Evolutionary conservation across 345 rosid species (phyloP).

Genomic region (Cochlearia excelsa): DNA sequence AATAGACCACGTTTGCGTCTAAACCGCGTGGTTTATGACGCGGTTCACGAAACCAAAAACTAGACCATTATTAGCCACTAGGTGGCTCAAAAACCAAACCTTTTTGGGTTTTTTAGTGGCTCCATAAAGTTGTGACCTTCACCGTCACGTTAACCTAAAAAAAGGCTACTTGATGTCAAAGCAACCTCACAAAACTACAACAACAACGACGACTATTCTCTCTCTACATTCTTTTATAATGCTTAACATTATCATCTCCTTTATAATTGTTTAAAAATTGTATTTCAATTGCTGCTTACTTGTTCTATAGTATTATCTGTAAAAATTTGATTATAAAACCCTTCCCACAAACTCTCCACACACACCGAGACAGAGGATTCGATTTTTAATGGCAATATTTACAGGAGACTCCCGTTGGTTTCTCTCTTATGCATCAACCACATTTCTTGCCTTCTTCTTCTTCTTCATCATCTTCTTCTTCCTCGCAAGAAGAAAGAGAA

Average conservation of each 20-base stretch:
- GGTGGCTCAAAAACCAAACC: conserved; percentile 14
- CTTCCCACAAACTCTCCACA: conserved; percentile 40
- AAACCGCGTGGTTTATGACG: conserved; percentile 35
- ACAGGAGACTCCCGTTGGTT: conserved; percentile 27
- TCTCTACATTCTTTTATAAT: conserved; percentile 13
- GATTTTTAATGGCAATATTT: conserved; percentile 29
- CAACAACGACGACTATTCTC: conserved; percentile 33
- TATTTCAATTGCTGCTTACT: conserved; percentile 30
- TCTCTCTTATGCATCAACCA: conserved; percentile 23
- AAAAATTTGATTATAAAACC: conserved; percentile 17
- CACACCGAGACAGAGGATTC: conserved; percentile 21
- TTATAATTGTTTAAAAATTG: neutral
- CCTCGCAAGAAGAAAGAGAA: conserved; percentile 18
- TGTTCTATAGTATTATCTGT: conserved; percentile 39
- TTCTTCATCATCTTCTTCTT: conserved; percentile 19
- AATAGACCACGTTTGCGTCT: conserved; percentile 8
- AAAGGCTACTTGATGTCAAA: conserved; percentile 41
- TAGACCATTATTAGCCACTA: conserved; percentile 20
- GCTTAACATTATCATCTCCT: conserved; percentile 28
- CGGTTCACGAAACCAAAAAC: conserved; percentile 29
- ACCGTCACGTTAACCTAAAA: conserved; percentile 32
- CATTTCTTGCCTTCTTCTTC: conserved; percentile 18
- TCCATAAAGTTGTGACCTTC: conserved; percentile 36
- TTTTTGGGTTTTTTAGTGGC: conserved; percentile 40
- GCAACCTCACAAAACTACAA: conserved; percentile 36